Percentiles rank a stretch among this genome's conserved stretches.
Evolutionary conservation across 2,329 filamentous ascomycete species (phyloP).

Genomic region (Phaeoacremonium minimum): DNA sequence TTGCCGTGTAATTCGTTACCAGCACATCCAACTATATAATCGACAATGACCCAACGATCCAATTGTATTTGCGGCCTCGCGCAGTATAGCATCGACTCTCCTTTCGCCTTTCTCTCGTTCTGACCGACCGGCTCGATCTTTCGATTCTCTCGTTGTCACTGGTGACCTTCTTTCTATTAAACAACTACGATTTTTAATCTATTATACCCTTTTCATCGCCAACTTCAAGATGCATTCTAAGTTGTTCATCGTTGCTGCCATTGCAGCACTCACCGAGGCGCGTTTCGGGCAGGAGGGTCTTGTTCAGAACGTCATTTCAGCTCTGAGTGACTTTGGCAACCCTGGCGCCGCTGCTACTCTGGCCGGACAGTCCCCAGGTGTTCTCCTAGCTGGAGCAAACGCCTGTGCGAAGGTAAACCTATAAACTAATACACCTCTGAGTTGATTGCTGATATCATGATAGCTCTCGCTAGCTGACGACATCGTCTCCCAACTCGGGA

Average conservation of each 20-base stretch:
- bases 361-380: slow-evolving; percentile 55
- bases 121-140: too few relatives aligned
- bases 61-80: too few relatives aligned
- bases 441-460: slow-evolving; percentile 12
- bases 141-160: too few relatives aligned
- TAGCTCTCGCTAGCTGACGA: slow-evolving; percentile 60
- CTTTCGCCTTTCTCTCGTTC: too few relatives aligned
- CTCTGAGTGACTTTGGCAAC: slow-evolving; percentile 48
- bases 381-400: slow-evolving; percentile 60
- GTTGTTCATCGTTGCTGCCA: slow-evolving; percentile 29
- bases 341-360: slow-evolving; percentile 61
- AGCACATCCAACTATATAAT: too few relatives aligned
- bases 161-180: too few relatives aligned
- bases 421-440: not conserved
- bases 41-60: too few relatives aligned
- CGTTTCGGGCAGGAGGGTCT: slow-evolving; percentile 62
- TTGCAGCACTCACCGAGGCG: slow-evolving; percentile 41
- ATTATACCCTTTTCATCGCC: too few relatives aligned
- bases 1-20: too few relatives aligned
- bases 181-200: not conserved
- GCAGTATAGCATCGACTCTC: too few relatives aligned
- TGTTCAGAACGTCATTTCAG: slow-evolving; percentile 49
- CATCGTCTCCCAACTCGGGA: slow-evolving; percentile 58
- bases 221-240: slow-evolving; percentile 40
- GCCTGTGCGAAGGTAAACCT: slow-evolving; percentile 56